phyloP scores from a whole-genome alignment of 768 basidiomycete species.

The Suillus brevipes region DNA sequence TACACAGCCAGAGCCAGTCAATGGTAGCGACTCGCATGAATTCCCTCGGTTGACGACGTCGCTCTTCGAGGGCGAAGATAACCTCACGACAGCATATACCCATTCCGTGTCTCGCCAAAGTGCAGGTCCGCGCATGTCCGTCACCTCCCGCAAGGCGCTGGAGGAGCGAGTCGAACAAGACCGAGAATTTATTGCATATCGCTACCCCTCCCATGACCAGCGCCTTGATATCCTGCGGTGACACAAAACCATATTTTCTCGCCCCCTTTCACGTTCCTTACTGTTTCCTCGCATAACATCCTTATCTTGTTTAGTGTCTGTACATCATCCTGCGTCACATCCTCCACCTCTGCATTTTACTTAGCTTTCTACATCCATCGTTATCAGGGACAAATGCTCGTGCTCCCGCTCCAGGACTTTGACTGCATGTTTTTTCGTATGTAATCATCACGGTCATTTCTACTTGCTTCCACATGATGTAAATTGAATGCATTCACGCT shows the following conservation, averaged over 20 bases:
- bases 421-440: conserved; percentile 20
- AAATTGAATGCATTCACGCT: conserved; percentile 25
- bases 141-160: conserved; percentile 67
- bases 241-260: conserved; percentile 12
- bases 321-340: conserved; percentile 11
- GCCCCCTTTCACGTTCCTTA: conserved; percentile 4
- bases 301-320: conserved; percentile 21
- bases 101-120: conserved; percentile 54
- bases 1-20: conserved; percentile 26
- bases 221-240: conserved; percentile 57
- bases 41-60: conserved; percentile 51
- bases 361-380: conserved; percentile 12
- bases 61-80: conserved; percentile 50
- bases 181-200: conserved; percentile 80
- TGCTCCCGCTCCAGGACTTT: conserved; percentile 26
- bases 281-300: conserved; percentile 6
- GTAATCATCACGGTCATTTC: conserved; percentile 15
- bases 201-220: conserved; percentile 80
- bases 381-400: conserved; percentile 17
- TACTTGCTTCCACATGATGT: conserved; percentile 22
- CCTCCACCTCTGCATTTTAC: conserved; percentile 23
- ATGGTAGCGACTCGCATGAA: conserved; percentile 42
- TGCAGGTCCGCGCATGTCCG: conserved; percentile 57
- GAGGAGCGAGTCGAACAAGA: conserved; percentile 86
- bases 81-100: conserved; percentile 44